Percentiles rank a stretch among this genome's conserved stretches.
These are phyloP conservation scores for Epichloe amarillans DNA, from an alignment of 2,329 filamentous ascomycete species.

Conservation along the genomic window DNA sequence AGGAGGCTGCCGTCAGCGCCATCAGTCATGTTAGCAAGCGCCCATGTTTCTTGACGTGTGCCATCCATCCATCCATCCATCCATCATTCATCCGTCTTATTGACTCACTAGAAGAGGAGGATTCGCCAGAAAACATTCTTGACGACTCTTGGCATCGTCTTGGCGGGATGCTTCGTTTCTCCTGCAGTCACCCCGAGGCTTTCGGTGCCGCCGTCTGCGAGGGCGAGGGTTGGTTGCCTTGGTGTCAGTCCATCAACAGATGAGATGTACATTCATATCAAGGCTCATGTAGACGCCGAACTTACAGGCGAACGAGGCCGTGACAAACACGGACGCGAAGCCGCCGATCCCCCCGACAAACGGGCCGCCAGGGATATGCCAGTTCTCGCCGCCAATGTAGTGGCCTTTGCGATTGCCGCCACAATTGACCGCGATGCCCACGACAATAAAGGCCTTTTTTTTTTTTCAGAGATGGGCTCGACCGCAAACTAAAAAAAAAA, in stretches of 20 bases:
- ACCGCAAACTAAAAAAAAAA: no score
- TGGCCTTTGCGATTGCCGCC: slow-evolving; percentile 39
- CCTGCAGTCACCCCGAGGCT: slow-evolving; percentile 53
- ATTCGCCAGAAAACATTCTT: slow-evolving; percentile 55
- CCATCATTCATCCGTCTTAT: no score
- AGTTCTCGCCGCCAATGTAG: slow-evolving; percentile 47
- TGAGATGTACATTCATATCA: no score
- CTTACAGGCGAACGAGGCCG: slow-evolving; percentile 42
- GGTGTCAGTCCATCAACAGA: not conserved
- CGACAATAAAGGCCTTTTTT: slow-evolving; percentile 41
- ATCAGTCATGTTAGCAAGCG: not conserved
- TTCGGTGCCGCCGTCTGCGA: slow-evolving; percentile 38
- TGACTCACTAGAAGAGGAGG: slow-evolving; percentile 32
- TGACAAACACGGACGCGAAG: slow-evolving; percentile 47
- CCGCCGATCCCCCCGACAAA: slow-evolving; percentile 53
- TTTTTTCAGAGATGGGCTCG: no score
- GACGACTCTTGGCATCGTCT: slow-evolving; percentile 47
- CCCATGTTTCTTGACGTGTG: no score
- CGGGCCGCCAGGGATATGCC: slow-evolving; percentile 45
- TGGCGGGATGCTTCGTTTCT: slow-evolving; percentile 49
- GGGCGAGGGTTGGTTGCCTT: no score
- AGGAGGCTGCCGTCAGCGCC: slow-evolving; percentile 16
- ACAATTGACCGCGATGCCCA: slow-evolving; percentile 39
- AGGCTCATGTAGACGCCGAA: slow-evolving; percentile 3
- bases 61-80: no score